These are phyloP conservation scores for Penicillium lividum DNA, from an alignment of 495 filamentous ascomycete species.

Conservation along the genomic window DNA sequence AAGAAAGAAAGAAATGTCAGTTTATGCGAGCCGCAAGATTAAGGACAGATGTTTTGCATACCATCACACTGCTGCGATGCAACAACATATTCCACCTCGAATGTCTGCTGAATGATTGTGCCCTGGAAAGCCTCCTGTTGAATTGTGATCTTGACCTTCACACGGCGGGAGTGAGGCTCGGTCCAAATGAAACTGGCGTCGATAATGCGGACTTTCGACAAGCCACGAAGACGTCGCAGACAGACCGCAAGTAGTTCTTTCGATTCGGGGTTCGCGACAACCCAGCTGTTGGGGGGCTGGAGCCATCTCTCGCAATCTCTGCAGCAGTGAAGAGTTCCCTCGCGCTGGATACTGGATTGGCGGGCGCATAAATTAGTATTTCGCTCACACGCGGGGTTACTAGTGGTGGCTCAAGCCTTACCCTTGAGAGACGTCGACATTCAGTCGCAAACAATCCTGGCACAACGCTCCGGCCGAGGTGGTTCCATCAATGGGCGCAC, in stretches of 20 bases:
- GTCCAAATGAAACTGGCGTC: conserved; percentile 98
- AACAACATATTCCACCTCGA: conserved; percentile 91
- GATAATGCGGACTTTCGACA: conserved; percentile 85
- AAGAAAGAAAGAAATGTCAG: conserved; percentile 5
- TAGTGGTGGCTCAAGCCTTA: conserved; percentile 1
- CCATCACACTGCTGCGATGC: conserved; percentile 75
- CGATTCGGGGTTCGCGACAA: conserved; percentile 77
- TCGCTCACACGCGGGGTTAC: background rate
- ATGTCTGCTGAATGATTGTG: conserved; percentile 86
- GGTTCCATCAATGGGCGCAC: conserved; percentile 90
- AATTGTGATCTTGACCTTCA: conserved; percentile 91
- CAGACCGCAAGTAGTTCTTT: conserved; percentile 89
- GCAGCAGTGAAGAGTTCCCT: conserved; percentile 81
- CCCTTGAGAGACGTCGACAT: conserved; percentile 89
- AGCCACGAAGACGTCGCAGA: conserved; percentile 74
- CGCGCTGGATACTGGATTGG: conserved; percentile 64
- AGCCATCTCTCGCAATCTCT: conserved; percentile 93
- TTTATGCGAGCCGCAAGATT: background rate
- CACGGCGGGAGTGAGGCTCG: conserved; percentile 86
- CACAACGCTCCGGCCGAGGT: conserved; percentile 83
- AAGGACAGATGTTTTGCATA: background rate
- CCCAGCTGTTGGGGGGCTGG: conserved; percentile 82
- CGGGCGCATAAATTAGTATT: background rate
- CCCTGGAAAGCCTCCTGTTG: conserved; percentile 75
- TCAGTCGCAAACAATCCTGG: conserved; percentile 89